Base-by-base conservation (phyloP, 2,329 filamentous ascomycete genomes). In the Lachnellula occidentalis region DNA sequence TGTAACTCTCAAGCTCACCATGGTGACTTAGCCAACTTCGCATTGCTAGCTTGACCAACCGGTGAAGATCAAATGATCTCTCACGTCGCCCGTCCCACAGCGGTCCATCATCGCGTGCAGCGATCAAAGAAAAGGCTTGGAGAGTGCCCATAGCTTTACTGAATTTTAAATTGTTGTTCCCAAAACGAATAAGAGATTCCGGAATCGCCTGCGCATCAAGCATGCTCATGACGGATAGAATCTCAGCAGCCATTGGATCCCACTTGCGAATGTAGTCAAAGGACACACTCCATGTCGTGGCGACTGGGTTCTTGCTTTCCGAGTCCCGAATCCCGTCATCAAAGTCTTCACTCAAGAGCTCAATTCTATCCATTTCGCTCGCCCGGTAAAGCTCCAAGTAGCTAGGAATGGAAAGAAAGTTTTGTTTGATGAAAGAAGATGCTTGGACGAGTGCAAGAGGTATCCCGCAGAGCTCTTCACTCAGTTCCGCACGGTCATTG, bases 101-200 rank as follows among this genome's bases (percentile, higher is more conserved):
- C n/a, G n/a, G n/a, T n/a, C n/a, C n/a, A n/a, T n/a, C n/a, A n/a
- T n/a, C n/a, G n/a, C n/a, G n/a, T n/a, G n/a, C n/a, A n/a, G n/a
- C n/a, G n/a, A n/a, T 57, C 53, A 42, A 58, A 60, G 1, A 72
- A 55, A 67, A 77, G 50, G 70, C 60, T 45, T 59, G 59, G 9
- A 77, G 63, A 1, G 63, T 61, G 0, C 58, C 36, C 0, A 76
- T 50, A 53, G 75, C 69, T n/a, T 5, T 62, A 53, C 68, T 65
- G 19, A 71, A 70, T 1, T 55, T 58, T 45, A 24, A 15, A 22
- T 19, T 36, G 17, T 19, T 49, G 15, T 22, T 52, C 1, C 24
- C 31, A 19, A 36, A 34, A n/a, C 31, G n/a, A 15, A 56, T 34
- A n/a, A 64, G 49, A 5, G 37, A 24, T 43, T 56, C 37, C 11